Evolutionary conservation across 1,284 basidiomycete genomes (phyloP), one percentile per base, ranked within the genome.

Genomic region (Sphagnurus paluster): DNA sequence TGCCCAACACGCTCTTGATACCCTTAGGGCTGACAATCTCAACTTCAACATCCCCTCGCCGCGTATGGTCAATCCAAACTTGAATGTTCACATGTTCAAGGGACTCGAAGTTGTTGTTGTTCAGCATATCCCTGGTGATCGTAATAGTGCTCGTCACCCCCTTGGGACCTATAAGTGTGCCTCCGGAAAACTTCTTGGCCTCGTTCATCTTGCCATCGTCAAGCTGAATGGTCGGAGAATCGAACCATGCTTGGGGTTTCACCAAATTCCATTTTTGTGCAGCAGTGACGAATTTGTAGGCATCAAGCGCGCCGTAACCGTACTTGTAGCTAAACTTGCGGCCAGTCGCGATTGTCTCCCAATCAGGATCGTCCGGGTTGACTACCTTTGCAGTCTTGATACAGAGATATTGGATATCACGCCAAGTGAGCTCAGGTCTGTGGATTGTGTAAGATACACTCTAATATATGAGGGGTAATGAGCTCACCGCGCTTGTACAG

Each of bases 281-380:
- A 1, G 87, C 85, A 50, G 82, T 87, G 54, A 99, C 85, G 57
- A 92, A 93, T 33, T 70, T 75, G 46, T 87, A 90, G 1, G 87
- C 96, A 63, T 98, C 89, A 50, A 99, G 76, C 34, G 82, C 82
- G 16, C 97, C 97, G 61, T 87, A 99, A 2, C 97, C 97, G 59
- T 95, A 99, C 67, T 98, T 98, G 76, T 99, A 98, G 64, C 93
- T 96, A 72, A 88, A 99, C 32, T 72, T 77, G 30, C 87, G 77
- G 7, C 93, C 93, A 1, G 76, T 72, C 2, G 89, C 82, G 0
- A 87, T 98, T 36, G 66, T 72, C 59, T 97, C 91, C 97, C 97
- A 99, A 66, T 98, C 95, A 1, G 90, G 87, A 60, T 99, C 97
- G 3, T 90, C 82, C 0, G 81, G 76, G 64, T 96, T 98, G 66